Base-by-base conservation (phyloP, 495 filamentous ascomycete species). In the Neohortaea acidophila region DNA sequence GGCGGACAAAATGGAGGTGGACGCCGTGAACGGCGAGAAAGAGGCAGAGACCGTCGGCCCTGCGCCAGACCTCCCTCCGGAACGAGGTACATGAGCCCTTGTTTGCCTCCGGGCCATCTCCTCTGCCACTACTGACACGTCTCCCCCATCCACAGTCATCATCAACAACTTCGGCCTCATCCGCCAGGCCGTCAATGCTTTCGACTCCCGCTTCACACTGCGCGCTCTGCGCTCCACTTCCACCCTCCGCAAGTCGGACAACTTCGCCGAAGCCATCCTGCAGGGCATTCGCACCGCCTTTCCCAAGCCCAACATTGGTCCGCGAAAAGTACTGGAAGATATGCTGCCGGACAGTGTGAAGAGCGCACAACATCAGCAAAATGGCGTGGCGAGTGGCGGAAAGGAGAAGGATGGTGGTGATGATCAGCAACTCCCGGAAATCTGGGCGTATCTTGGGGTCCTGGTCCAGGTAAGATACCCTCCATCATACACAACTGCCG, bases 211-310 rank as follows among this genome's bases (percentile, higher is more conserved):
- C 62, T 97, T 93, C 62, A 81, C 85, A 33, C 77, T 97, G 39
- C 72, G 91, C 47, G 89, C 89, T 39, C 71, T 97, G 39, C 80
- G 89, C 36, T 92, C 85, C 41, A 91, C 94, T 62, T 93, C 89
- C 26, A 84, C 84, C 41, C 75, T 96, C 59, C 83, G 89, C 56
- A 94, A 94, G 65, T 27, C 36, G 69, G 81, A 43, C 71, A 94
- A 51, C 23, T 42, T 45, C 33, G 14, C 36, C 10, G 30, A 44
- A 21, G 41, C 46, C 4, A 21, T 49, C 11, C 36, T 21, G 3
- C 4, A 36, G 8, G 46, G 31, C 36, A 43, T 49, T 14, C 36
- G 42, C 9, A 44, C 36, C 2, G 41, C 42, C 30, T 49, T 45
- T 29, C 46, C 46, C 8, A 40, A 38, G 14, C 30, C 41, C 14